Percentiles rank a stretch among this genome's conserved stretches.
Evolutionary conservation across 2,329 filamentous ascomycete genomes (phyloP).

Genomic region (Colletotrichum magnum): DNA sequence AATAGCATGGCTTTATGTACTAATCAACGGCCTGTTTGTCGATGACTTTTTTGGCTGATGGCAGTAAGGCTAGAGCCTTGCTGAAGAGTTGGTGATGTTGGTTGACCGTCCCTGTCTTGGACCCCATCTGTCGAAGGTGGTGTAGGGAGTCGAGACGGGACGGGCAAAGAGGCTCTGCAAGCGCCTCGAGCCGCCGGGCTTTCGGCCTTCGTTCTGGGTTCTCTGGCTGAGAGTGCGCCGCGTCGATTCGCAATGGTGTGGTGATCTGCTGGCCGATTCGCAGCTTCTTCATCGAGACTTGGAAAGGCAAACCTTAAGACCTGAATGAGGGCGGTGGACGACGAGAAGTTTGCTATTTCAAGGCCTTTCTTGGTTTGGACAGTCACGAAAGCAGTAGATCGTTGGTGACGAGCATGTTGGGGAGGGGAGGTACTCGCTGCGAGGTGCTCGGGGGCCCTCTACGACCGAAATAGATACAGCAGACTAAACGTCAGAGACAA

Average conservation of each 20-base stretch:
- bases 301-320: too few species aligned
- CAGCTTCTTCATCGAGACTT: not conserved
- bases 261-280: not conserved
- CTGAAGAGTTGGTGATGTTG: not conserved
- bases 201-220: not conserved
- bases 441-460: too few species aligned
- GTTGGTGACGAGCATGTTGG: too few species aligned
- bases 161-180: not conserved
- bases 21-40: too few species aligned
- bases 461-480: too few species aligned
- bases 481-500: too few species aligned
- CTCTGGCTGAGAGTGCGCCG: not conserved
- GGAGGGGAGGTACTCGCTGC: too few species aligned
- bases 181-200: not conserved
- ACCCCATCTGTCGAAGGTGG: not conserved
- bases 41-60: not conserved
- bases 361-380: too few species aligned
- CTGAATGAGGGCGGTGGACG: too few species aligned
- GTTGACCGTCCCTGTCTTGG: not conserved
- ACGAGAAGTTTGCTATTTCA: too few species aligned
- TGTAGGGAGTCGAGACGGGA: not conserved
- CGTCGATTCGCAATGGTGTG: conserved; percentile 2
- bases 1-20: too few species aligned
- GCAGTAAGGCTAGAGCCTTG: not conserved
- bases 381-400: too few species aligned